Conservation (phyloP, 2,329 filamentous ascomycete genomes). For the Drechmeria coniospora region DNA sequence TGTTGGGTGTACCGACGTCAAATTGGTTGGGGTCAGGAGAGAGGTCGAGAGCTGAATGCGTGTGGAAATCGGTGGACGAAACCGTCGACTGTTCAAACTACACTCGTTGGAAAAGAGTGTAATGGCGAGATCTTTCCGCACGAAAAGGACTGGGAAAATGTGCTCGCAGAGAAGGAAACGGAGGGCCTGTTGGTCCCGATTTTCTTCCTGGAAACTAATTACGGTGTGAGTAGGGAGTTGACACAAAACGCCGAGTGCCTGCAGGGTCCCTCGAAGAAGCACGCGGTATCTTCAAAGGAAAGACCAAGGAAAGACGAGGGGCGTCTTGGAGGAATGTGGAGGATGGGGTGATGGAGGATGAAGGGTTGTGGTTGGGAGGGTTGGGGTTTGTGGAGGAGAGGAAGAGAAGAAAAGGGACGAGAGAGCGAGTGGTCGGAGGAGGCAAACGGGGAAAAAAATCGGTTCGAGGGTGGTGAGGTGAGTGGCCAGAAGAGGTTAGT, state of each 20-base stretch:
- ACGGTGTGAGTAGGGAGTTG: slow-evolving; percentile 15
- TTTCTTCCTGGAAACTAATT: slow-evolving; percentile 16
- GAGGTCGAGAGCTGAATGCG: not conserved
- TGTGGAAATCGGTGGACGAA: not conserved
- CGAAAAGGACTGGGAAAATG: slow-evolving; percentile 15
- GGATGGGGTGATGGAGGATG: slow-evolving; percentile 15
- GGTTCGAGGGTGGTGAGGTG: slow-evolving; percentile 11
- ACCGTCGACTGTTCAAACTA: slow-evolving; percentile 7
- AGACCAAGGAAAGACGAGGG: slow-evolving; percentile 25
- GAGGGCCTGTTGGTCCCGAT: slow-evolving; percentile 17
- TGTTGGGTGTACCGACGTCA: slow-evolving; percentile 28
- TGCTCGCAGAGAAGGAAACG: slow-evolving; percentile 15
- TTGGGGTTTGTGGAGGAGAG: slow-evolving; percentile 19
- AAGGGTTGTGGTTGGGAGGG: slow-evolving; percentile 15
- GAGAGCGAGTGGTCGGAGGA: slow-evolving; percentile 11
- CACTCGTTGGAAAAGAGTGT: slow-evolving; percentile 13
- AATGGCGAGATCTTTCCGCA: slow-evolving; percentile 12
- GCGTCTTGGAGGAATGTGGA: slow-evolving; percentile 14
- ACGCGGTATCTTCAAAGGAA: slow-evolving; percentile 31
- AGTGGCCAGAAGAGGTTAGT: slow-evolving; percentile 15
- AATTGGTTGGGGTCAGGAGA: slow-evolving; percentile 3
- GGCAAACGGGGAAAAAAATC: slow-evolving; percentile 19
- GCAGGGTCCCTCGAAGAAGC: slow-evolving; percentile 24
- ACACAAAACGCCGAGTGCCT: slow-evolving; percentile 16
- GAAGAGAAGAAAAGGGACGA: slow-evolving; percentile 13